A percentile compares a stretch with the other conserved stretches of the same genome.
These are phyloP conservation scores for Alectoria sarmentosa DNA, from an alignment of 495 filamentous ascomycete species.

Conservation along the genomic window DNA sequence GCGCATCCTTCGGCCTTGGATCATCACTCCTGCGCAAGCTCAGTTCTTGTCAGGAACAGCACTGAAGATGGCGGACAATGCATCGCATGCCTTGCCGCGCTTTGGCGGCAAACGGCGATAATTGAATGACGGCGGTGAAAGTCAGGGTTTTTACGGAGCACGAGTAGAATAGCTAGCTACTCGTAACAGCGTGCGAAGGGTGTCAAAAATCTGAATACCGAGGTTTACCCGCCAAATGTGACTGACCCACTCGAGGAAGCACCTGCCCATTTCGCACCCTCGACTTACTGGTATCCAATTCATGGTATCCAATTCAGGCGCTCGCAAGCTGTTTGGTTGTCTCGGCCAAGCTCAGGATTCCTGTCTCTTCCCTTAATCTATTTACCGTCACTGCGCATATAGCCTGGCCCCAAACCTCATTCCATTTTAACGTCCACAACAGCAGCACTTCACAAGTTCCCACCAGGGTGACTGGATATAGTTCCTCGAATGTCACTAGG, in stretches of 20 bases:
- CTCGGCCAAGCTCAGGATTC: background rate
- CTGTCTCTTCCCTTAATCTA: background rate
- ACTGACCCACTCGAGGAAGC: background rate
- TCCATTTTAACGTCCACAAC: background rate
- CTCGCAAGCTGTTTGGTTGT: background rate
- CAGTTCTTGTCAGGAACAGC: background rate
- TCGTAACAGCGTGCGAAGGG: too few species aligned
- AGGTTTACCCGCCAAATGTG: too few species aligned
- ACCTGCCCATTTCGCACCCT: background rate
- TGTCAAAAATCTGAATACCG: too few species aligned
- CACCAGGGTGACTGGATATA: background rate
- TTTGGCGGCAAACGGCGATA: background rate
- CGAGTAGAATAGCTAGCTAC: too few species aligned
- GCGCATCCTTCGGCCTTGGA: background rate
- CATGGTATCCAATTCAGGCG: background rate
- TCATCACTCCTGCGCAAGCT: background rate
- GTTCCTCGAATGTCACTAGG: background rate
- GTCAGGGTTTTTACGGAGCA: too few species aligned
- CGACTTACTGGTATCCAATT: background rate
- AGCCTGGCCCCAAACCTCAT: background rate
- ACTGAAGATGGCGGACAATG: background rate
- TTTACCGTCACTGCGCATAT: background rate
- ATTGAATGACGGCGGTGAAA: background rate
- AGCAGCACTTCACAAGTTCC: background rate
- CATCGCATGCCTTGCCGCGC: background rate